Conservation (phyloP, 2,329 filamentous ascomycete genomes). For the Daldinia sp. region DNA sequence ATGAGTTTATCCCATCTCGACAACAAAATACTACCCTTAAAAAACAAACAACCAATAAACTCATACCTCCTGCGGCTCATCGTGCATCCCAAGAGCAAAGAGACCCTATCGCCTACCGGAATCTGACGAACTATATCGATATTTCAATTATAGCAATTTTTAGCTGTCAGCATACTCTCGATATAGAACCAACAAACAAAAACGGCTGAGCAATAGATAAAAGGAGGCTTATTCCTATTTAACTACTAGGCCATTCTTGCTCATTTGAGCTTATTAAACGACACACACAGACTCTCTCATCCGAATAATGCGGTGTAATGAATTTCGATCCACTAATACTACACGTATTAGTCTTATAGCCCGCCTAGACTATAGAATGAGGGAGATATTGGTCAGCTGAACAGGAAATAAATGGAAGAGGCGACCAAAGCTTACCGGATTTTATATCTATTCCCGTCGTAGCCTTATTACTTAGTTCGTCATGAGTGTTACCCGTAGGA, state of each 20-base stretch:
- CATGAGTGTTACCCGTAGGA: slow-evolving; percentile 32
- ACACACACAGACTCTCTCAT: slow-evolving; percentile 4
- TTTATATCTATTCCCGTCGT: slow-evolving; percentile 27
- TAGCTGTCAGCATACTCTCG: background rate
- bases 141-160: background rate
- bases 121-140: slow-evolving; percentile 19
- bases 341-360: slow-evolving; percentile 7
- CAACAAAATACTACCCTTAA: slow-evolving; percentile 9
- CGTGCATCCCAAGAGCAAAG: slow-evolving; percentile 12
- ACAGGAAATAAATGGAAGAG: slow-evolving; percentile 11
- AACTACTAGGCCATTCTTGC: slow-evolving; percentile 1
- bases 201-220: background rate
- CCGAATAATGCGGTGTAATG: slow-evolving; percentile 10
- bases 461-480: slow-evolving; percentile 26
- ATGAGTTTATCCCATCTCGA: slow-evolving; percentile 3
- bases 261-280: slow-evolving; percentile 12
- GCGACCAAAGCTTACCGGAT: slow-evolving; percentile 14
- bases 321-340: slow-evolving; percentile 17
- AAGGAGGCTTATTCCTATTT: slow-evolving; percentile 5
- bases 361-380: background rate
- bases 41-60: slow-evolving; percentile 16
- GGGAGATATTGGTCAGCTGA: background rate
- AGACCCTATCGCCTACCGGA: slow-evolving; percentile 31
- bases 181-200: slow-evolving; percentile 3
- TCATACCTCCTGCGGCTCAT: slow-evolving; percentile 27